Conservation (phyloP, 2,329 filamentous ascomycete genomes). For the Nothopassalora personata region DNA sequence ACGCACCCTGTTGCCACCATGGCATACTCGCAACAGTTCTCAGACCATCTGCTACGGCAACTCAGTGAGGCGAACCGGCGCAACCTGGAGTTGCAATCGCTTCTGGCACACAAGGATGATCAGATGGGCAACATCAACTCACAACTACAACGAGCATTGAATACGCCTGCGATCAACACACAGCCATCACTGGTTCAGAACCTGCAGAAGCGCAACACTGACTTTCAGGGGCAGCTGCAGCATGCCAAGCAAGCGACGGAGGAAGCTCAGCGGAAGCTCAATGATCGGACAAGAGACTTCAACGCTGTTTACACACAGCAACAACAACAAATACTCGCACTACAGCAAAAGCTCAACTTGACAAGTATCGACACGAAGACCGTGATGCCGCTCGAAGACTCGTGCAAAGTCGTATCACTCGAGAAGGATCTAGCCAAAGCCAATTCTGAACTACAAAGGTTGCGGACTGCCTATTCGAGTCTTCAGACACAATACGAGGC, state of each 20-base stretch:
- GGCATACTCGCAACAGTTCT: conserved; percentile 17
- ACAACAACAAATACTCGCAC: neutral
- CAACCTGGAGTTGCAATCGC: conserved; percentile 17
- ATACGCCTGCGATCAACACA: neutral
- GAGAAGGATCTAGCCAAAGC: conserved; percentile 9
- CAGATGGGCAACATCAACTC: conserved; percentile 10
- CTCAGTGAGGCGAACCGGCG: conserved; percentile 13
- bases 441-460: conserved; percentile 10
- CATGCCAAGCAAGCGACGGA: conserved; percentile 7
- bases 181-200: neutral
- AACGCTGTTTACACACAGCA: neutral
- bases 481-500: conserved; percentile 17
- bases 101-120: conserved; percentile 20
- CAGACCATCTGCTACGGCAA: conserved; percentile 13
- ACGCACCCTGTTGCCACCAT: conserved; percentile 1
- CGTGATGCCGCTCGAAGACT: neutral
- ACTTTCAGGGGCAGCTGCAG: conserved; percentile 5
- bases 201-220: neutral
- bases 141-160: conserved; percentile 8
- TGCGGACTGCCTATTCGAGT: conserved; percentile 5
- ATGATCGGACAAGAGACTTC: neutral
- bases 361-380: neutral
- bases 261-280: conserved; percentile 10
- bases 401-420: neutral
- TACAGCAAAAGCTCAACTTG: neutral